Evolutionary conservation across 306 rosid genomes (phyloP), one percentile per base, ranked within the genome.

Genomic region (Inga leiocalycina): DNA sequence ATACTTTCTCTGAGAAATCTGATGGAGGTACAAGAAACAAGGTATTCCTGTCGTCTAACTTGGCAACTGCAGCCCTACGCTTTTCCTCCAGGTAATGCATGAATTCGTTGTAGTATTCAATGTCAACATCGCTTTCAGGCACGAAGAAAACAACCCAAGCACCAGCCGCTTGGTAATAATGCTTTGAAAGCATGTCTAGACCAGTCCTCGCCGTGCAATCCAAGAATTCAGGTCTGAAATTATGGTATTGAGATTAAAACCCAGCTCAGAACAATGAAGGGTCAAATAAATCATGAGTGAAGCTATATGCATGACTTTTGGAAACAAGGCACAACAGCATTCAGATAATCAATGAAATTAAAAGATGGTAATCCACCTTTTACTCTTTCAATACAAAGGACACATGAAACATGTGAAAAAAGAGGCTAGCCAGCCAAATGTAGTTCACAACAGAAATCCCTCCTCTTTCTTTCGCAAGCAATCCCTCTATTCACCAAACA

Each of bases 191-290:
- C 98, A 96, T 96, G 84, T 96, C 99, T 77, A 96, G 85, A 83
- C 98, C 85, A 74, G 99, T 96, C 87, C 97, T 94, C 70, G 99
- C 99, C 46, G 99, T 96, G 91, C 98, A 96, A 80, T 96, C 99
- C 80, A 96, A 83, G 89, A 89, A 92, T 72, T 96, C 98, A 7
- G 99, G 99, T 83, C 99, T 96, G 97, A 88, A 92, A 82, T 71
- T 80, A 86, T 68, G 54, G 51, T 16, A 77, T 79, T 76, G 77
- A 64, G 76, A 79, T 83, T 37, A 82, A 87, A 22, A 72, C 24
- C 77, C 74, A 80, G 76, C 62, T 71, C 75, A 83, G 83, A 83
- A 45, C 67, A 79, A 43, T 30, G 62, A 45, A 74, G 78, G 43
- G 75, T 64, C 15, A 67, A 52, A 44, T 68, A 79, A 66, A 71